These are phyloP conservation scores for Dovyalis caffra DNA, from an alignment of 345 rosid species.

Conservation along the genomic window DNA sequence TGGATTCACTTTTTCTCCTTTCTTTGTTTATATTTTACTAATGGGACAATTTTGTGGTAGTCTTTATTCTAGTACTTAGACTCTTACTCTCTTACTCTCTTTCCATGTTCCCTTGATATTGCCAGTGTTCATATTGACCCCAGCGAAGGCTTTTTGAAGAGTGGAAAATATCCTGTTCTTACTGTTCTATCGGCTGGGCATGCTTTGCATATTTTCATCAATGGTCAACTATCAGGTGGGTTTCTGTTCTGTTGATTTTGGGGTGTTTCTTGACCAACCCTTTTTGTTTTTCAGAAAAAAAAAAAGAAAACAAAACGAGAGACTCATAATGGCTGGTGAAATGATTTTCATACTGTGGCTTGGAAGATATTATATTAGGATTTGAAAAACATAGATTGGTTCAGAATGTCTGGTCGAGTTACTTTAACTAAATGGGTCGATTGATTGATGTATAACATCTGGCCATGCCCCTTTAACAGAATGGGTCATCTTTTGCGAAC, in stretches of 20 bases:
- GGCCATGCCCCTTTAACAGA: neutral
- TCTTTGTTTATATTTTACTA: neutral
- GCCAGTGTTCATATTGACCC: slow-evolving; percentile 34
- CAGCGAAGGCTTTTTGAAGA: slow-evolving; percentile 38
- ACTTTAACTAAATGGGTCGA: neutral
- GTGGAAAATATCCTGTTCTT: slow-evolving; percentile 37
- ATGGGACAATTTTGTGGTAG: neutral
- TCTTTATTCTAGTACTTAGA: neutral
- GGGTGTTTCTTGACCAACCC: neutral
- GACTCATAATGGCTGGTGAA: neutral
- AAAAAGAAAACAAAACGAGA: too few species aligned
- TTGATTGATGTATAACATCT: neutral
- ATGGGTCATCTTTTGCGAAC: neutral
- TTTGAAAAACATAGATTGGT: neutral
- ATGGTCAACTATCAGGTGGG: slow-evolving; percentile 72
- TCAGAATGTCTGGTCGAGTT: neutral
- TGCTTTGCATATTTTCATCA: slow-evolving; percentile 66
- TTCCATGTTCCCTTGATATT: neutral
- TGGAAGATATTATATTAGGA: neutral
- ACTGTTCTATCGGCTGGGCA: slow-evolving; percentile 75
- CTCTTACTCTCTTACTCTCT: slow-evolving; percentile 4
- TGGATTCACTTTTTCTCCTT: neutral
- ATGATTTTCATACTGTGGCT: neutral
- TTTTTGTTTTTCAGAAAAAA: neutral
- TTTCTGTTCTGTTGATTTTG: neutral